These are phyloP conservation scores for Paraurostyla sp. DNA, from an alignment of 73 alveolate species.

Conservation along the genomic window DNA sequence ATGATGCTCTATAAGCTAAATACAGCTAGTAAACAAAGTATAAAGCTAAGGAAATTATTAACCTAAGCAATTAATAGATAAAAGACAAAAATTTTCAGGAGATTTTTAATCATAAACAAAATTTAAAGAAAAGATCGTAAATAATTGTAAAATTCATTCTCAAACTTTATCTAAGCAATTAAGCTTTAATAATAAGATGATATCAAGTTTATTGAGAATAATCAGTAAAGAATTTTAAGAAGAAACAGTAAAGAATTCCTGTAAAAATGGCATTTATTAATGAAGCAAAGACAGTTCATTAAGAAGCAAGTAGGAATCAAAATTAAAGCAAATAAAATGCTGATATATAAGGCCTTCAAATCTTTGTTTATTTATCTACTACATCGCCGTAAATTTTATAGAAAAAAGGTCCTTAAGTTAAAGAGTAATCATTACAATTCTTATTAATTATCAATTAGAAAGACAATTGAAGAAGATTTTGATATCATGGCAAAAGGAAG, in stretches of 20 bases:
- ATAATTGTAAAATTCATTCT: no score
- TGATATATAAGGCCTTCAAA: background rate
- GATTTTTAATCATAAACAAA: no score
- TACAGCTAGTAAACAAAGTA: no score
- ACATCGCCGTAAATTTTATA: slow-evolving; percentile 9
- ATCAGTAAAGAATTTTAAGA: background rate
- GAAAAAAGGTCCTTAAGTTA: background rate
- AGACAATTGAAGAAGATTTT: slow-evolving; percentile 13
- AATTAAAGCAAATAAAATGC: background rate
- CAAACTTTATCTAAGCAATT: no score
- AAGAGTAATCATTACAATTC: background rate
- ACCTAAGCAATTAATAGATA: no score
- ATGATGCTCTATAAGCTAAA: background rate
- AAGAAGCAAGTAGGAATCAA: background rate
- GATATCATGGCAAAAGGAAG: background rate
- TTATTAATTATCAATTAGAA: background rate
- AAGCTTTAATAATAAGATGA: background rate
- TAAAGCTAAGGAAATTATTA: no score
- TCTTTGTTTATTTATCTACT: slow-evolving; percentile 2
- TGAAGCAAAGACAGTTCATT: background rate
- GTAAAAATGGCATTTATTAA: background rate
- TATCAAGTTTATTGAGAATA: background rate
- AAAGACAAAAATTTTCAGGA: no score
- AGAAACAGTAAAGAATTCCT: background rate
- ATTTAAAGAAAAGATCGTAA: no score